Evolutionary conservation across 2,329 filamentous ascomycete genomes (phyloP), one percentile per base, ranked within the genome.

Genomic region (Fusarium sterilihyphosum): DNA sequence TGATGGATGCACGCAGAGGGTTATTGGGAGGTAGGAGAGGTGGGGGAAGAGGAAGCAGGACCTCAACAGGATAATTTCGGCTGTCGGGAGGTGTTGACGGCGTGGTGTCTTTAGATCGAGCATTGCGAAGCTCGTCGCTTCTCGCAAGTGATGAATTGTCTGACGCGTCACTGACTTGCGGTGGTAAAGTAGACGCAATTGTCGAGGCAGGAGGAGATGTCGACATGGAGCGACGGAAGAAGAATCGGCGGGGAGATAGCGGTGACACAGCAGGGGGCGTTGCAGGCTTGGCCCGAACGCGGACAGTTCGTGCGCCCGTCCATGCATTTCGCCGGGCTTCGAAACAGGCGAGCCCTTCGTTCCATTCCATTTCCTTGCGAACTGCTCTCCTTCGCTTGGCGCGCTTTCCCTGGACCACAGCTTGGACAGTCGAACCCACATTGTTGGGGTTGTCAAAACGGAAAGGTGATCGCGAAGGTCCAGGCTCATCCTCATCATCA

Each of bases 301-400:
- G 87, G 41, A 88, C 88, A 17, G 85, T 88, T 72, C 88, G 89
- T 38, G 94, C 95, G 38, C 93, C 92, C 2, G 95, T 96, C 96
- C 96, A 98, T 12, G 91, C 91, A 83, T 98, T 91, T 56, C 95
- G 89, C 67, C 94, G 87, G 37, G 92, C 89, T 67, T 92, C 89
- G 83, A 94, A 98, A 80, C 92, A 93, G n/a, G 91, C 89, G 65
- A 98, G 81, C 0, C 96, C 96, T 43, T 92, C 86, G 78, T 98
- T 98, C 92, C 93, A 97, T 37, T 85, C 81, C 84, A 91, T 88
- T 84, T 94, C 92, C 64, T 91, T 89, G 70, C 89, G 88, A 57
- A 90, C 80, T 56, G 86, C 88, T 75, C 86, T 88, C 62, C 91
- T 86, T 47, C 89, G 86, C 71, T 86, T 88, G 41, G 89, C 86